Base-by-base conservation (phyloP, 108 stramenopile species). In the Schizochytrium sp. region DNA sequence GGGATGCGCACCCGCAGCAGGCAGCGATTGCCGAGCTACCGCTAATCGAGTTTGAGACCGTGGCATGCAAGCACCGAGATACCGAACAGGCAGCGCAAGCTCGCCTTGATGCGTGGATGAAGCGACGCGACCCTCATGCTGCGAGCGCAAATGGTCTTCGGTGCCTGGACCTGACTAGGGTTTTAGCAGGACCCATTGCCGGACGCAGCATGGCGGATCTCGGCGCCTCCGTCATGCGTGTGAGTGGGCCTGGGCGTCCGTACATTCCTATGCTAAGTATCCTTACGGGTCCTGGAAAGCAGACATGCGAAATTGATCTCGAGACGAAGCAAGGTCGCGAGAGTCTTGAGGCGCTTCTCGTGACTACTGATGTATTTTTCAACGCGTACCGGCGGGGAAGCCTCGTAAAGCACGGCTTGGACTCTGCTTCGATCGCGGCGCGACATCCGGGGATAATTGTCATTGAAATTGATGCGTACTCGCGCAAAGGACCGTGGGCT, bases 171-270 rank as follows among this genome's bases (percentile, higher is more conserved):
- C 28, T 83, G n/a, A 53, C 76, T 0, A 21, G 76, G 19, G 76
- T 83, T 53, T 45, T 83, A 8, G 76, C 76, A 21, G 76, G 76
- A 21, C 76, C 76, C n/a, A 83, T 83, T n/a, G 76, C 76, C n/a
- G 76, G 76, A 21, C 76, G 76, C 6, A 53, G 23, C 12, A 43
- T 83, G 19, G 76, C 76, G 23, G 76, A 83, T 23, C 28, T 83
- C 6, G 76, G 76, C 12, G 76, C 76, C n/a, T 45, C 8, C 45
- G 76, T 83, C 23, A 23, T 83, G n/a, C 76, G 76, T 16, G 76
- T 83, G n/a, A 53, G 48, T 12, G 45, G 48, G 8, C 76, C 76
- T 6, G 28, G 28, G 48, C 6, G 19, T 10, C 76, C 76, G 28
- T 83, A 21, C 51, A 53, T 83, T 28, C 23, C 14, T n/a, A 12